Percentiles rank a stretch among this genome's conserved stretches.
Conservation (phyloP, 1,284 basidiomycete genomes). For the Trichosporon sp. region DNA sequence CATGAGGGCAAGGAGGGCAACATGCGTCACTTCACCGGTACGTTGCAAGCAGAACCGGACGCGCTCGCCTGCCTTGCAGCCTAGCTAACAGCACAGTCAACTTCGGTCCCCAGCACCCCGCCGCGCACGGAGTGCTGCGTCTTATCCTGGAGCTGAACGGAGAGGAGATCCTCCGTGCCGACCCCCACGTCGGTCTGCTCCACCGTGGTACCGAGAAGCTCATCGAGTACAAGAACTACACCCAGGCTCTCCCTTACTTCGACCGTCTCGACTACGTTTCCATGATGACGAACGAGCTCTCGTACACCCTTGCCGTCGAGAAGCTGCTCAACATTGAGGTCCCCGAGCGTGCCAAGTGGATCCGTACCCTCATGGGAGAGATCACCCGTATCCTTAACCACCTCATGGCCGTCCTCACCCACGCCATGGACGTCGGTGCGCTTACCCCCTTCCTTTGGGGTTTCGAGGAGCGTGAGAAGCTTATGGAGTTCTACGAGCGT, state of each 20-base stretch:
- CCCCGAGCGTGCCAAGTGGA: slow-evolving; percentile 98
- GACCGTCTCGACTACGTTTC: slow-evolving; percentile 99
- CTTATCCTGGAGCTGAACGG: slow-evolving; percentile 98
- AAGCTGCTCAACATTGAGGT: slow-evolving; percentile 98
- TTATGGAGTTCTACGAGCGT: slow-evolving; percentile 99
- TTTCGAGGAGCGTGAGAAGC: slow-evolving; percentile 99
- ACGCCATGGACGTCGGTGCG: slow-evolving; percentile 78
- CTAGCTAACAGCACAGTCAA: slow-evolving; percentile 64
- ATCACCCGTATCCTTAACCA: slow-evolving; percentile 96
- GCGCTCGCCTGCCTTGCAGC: not conserved
- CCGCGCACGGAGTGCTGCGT: slow-evolving; percentile 96
- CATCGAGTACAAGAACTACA: slow-evolving; percentile 99
- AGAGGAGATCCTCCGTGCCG: slow-evolving; percentile 87
- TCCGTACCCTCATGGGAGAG: slow-evolving; percentile 95
- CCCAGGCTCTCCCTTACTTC: slow-evolving; percentile 97
- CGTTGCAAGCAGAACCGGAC: not conserved
- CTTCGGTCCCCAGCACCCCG: slow-evolving; percentile 97
- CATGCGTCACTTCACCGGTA: slow-evolving; percentile 89
- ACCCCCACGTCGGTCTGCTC: slow-evolving; percentile 92
- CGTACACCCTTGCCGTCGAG: slow-evolving; percentile 95
- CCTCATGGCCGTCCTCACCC: slow-evolving; percentile 92
- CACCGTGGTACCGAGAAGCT: slow-evolving; percentile 98
- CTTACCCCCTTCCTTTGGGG: slow-evolving; percentile 99
- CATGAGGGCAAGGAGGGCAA: slow-evolving; percentile 73
- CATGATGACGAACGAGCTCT: slow-evolving; percentile 99